Evolutionary conservation across 2,329 filamentous ascomycete genomes (phyloP), one percentile per base, ranked within the genome.

Genomic region (Parascedosporium putredinis): DNA sequence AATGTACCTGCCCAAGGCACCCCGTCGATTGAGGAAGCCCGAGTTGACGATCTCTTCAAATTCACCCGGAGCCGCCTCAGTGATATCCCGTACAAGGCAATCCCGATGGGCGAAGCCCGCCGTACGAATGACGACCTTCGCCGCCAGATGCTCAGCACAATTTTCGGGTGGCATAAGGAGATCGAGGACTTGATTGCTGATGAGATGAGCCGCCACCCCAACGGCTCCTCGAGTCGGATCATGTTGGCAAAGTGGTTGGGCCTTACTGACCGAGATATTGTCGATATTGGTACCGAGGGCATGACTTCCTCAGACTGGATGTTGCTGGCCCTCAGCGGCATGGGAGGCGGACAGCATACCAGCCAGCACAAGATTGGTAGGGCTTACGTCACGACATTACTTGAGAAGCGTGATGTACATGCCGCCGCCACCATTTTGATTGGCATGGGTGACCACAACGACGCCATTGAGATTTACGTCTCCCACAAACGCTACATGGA

Each of bases 221-320:
- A 75, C 3, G 84, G 86, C 5, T 91, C 88, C 4, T 78, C 87
- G 2, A 85, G 81, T 54, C 81, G 86, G 10, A 86, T 97, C 47
- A 75, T 97, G 34, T 75, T 98, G 4, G 78, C 88, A 1, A 95
- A 94, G 65, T 98, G 93, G 93, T 77, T 98, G 0, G 89, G 90
- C 12, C 86, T 95, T 54, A 80, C 88, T 33, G 83, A 88, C 52
- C 77, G 84, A 1, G 88, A 95, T 58, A 76, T 88, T 36, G 86
- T 95, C 78, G 77, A 82, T 9, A 81, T 86, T 2, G 86, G 81
- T 40, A 85, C 88, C 0, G 82, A 91, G 56, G 84, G 87, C n/a
- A 90, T 93, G 77, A 91, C 88, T 8, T 88, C 86, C 2, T 87
- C 88, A 0, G 93, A 97, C 65, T 98, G 93, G 93, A 96, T 98